Percentiles rank a stretch among this genome's conserved stretches.
phyloP scores from a whole-genome alignment of 768 basidiomycete species.

The Boletus pseudo-olivaceus region DNA sequence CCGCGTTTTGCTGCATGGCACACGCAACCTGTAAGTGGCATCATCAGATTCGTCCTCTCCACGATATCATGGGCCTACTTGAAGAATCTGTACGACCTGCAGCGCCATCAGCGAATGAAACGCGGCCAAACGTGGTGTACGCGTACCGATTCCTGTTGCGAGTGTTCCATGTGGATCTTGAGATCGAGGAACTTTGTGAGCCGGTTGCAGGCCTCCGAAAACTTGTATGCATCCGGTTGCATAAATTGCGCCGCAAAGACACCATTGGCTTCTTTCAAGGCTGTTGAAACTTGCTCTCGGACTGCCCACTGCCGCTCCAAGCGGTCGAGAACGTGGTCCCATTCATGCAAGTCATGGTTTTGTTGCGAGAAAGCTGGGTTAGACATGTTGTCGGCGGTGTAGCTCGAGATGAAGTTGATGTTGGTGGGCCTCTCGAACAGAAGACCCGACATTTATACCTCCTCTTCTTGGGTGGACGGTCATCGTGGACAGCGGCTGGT shows the following conservation, averaged over 20 bases:
- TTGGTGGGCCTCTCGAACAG: neutral
- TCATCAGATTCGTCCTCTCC: neutral
- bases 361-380: neutral
- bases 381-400: slow-evolving; percentile 13
- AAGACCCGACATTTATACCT: slow-evolving; percentile 10
- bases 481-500: slow-evolving; percentile 1
- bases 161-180: neutral
- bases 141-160: slow-evolving; percentile 16
- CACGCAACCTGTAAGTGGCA: slow-evolving; percentile 13
- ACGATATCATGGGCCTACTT: slow-evolving; percentile 9
- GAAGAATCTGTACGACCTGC: slow-evolving; percentile 18
- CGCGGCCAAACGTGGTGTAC: neutral
- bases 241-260: slow-evolving; percentile 15
- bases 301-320: neutral
- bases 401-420: neutral
- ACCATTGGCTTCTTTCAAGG: slow-evolving; percentile 10
- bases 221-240: slow-evolving; percentile 11
- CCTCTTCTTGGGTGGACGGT: neutral
- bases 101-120: slow-evolving; percentile 1
- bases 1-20: slow-evolving; percentile 24
- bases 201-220: slow-evolving; percentile 5
- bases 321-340: neutral
- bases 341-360: neutral
- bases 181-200: slow-evolving; percentile 10
- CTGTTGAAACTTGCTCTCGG: neutral